Base-by-base conservation (phyloP, 331 rosid genomes). In the Erythrophleum ivorense region DNA sequence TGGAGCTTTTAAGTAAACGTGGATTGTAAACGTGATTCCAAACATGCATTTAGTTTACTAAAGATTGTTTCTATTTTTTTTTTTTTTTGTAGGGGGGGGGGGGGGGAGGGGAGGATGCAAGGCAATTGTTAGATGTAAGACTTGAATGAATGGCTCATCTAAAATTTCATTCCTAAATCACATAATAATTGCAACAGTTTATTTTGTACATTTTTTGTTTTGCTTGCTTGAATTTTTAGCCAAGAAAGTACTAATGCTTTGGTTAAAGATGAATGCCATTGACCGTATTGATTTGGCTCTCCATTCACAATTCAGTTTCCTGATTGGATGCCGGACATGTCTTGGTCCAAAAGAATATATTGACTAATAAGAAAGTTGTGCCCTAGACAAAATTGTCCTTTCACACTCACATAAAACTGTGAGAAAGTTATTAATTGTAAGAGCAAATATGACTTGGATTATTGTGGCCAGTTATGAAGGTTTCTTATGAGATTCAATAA, bases 331-430 rank as follows among this genome's bases (percentile, higher is more conserved):
- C 41, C 40, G 43, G 66, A 9, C 49, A 72, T 72, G 21, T 54
- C 82, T 24, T 78, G 58, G 58, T 68, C 82, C 58, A 15, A 54
- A 54, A 10, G 31, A 55, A 34, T 33, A 64, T 11, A 45, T 15
- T 34, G 71, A 34, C 13, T 18, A 33, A 48, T 34, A 77, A 63
- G 38, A 40, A 6, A 48, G 49, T 16, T 31, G 0, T 48, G 52
- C 48, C 15, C 4, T 64, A 10, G 48, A 62, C 40, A 33, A 29
- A 62, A 46, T 66, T 7, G 16, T 12, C 58, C 29, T 66, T 78
- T 7, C 14, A 38, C 41, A 50, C 50, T 53, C 58, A n/a, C 54
- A 49, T 50, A 36, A 45, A 49, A 7, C 60, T 59, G 54, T 43
- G 15, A 41, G 73, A 50, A 24, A 24, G 29, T 24, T 24, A 24